phyloP scores from a whole-genome alignment of 192 early-diverging fungal species.

The Thamnidium elegans region DNA sequence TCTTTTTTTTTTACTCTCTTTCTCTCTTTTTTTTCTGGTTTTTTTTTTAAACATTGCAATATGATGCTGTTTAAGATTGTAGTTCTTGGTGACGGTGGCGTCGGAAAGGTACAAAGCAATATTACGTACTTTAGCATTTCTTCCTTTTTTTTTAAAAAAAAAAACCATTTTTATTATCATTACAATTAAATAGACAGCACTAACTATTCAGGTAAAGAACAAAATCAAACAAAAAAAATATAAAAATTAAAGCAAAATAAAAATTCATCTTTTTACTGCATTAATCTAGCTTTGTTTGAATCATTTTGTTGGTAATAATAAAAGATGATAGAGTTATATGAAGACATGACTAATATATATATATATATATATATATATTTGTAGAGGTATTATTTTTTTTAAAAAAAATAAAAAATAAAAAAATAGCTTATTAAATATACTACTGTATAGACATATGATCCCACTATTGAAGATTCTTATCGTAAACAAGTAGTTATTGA shows the following conservation, averaged over 20 bases:
- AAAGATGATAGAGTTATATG: neutral
- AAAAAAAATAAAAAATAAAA: no score
- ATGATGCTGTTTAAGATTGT: slow-evolving; percentile 98
- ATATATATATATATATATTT: no score
- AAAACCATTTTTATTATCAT: neutral
- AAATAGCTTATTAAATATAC: neutral
- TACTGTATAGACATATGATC: slow-evolving; percentile 79
- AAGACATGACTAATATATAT: neutral
- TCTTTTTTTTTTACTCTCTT: no score
- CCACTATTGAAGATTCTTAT: slow-evolving; percentile 98
- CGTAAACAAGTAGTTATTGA: slow-evolving; percentile 97
- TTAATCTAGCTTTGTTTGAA: slow-evolving; percentile 36
- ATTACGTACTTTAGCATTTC: neutral
- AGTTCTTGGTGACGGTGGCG: slow-evolving; percentile 90
- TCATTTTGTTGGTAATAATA: slow-evolving; percentile 43
- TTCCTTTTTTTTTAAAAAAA: neutral
- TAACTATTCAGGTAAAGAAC: slow-evolving; percentile 40
- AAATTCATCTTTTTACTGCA: slow-evolving; percentile 9
- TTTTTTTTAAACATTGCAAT: neutral
- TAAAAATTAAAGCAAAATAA: neutral
- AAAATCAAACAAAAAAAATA: neutral
- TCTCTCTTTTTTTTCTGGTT: no score
- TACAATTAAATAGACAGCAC: slow-evolving; percentile 25
- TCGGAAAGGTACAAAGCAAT: slow-evolving; percentile 38
- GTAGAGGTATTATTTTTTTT: slow-evolving; percentile 20